Base-by-base conservation (phyloP, 768 basidiomycete genomes). In the Sporobolomyces roseus region DNA sequence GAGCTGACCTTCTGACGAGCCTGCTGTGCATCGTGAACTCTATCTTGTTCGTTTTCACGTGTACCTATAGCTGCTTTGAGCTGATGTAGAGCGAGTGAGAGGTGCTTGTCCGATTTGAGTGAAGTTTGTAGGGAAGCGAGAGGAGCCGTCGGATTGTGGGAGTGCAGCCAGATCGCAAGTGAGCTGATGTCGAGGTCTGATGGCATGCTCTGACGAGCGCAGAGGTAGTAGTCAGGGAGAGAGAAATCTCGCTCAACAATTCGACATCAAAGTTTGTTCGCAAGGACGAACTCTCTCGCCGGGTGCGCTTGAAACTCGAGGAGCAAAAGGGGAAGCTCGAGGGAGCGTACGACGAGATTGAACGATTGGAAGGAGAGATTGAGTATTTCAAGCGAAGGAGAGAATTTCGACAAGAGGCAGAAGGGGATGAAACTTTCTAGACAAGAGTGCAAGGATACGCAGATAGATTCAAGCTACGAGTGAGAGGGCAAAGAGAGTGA, bases 271-370 rank as follows among this genome's bases (percentile, higher is more conserved):
- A 49, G n/a, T 64, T 62, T 41, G 30, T 38, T 14, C 48, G 43
- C 1, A 45, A 65, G 41, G 69, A 70, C 38, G 17, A 53, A 2
- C 41, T 70, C n/a, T 51, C 53, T 6, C 60, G 27, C 3, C 63
- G 68, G 0, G 68, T 65, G 1, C 51, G 58, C 13, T 32, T 30
- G 9, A 61, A 64, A 32, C 48, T 70, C 29, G 45, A 60, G 36
- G 63, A 65, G 32, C 68, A 61, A 46, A 9, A 21, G 16, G 27
- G 5, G 14, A 59, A 59, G 25, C 32, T 70, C 3, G 17, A 33
- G 1, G 45, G 3, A 1, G 52, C 51, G 25, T 45, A 49, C n/a
- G n/a, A 7, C 19, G 59, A 65, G 63, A 50, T 49, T 16, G 38
- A 23, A n/a, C 17, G 27, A 30, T 48, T 70, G 29, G 33, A 21